A percentile compares a stretch with the other conserved stretches of the same genome.
Evolutionary conservation across 495 filamentous ascomycete species (phyloP).

Genomic region (Thermothielavioides terrestris): DNA sequence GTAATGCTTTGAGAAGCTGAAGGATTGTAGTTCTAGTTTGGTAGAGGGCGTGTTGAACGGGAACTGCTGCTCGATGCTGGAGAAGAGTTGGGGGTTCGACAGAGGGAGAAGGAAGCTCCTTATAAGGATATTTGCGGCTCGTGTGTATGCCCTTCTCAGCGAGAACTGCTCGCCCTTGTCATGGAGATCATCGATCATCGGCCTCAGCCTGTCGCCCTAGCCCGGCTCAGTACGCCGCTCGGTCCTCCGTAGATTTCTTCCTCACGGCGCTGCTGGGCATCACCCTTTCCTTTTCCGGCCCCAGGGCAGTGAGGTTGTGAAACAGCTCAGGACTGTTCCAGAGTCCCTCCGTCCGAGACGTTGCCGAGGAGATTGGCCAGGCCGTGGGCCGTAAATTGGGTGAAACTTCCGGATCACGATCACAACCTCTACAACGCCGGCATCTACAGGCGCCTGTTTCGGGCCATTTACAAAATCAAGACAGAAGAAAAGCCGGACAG

Average conservation of each 20-base stretch:
- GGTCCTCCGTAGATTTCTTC: background rate
- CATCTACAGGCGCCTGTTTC: background rate
- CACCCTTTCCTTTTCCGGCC: background rate
- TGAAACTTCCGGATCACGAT: background rate
- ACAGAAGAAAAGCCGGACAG: no score
- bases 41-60: conserved; percentile 2
- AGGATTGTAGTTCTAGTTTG: background rate
- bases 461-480: background rate
- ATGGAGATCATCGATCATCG: no score
- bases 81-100: background rate
- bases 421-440: background rate
- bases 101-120: conserved; percentile 1
- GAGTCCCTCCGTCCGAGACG: background rate
- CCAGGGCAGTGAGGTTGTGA: background rate
- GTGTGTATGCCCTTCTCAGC: no score
- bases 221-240: background rate
- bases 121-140: conserved; percentile 6
- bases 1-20: background rate
- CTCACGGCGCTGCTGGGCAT: background rate
- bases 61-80: conserved; percentile 13
- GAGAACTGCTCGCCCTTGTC: no score
- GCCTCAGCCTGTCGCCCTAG: background rate
- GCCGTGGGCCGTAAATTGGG: no score
- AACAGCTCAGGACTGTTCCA: background rate
- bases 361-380: no score